These are phyloP conservation scores for Secale cereale DNA, from an alignment of 176 grass and related monocot genomes.

Conservation along the genomic window DNA sequence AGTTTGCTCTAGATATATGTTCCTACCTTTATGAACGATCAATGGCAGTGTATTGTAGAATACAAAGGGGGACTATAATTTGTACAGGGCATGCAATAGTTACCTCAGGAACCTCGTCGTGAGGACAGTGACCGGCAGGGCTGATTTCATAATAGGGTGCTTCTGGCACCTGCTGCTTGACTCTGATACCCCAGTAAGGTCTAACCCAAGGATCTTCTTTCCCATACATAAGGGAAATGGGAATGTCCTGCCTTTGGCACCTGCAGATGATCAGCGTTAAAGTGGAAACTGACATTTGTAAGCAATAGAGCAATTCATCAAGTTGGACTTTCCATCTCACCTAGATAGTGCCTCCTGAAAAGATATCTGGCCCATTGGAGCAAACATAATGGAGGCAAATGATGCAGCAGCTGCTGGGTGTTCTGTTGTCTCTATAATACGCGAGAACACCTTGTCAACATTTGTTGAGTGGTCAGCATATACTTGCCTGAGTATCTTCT, in stretches of 20 bases:
- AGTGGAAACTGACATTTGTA: not conserved
- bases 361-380: constrained; percentile 70
- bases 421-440: constrained; percentile 80
- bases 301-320: not conserved
- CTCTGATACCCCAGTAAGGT: constrained; percentile 81
- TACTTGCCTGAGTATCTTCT: constrained; percentile 87
- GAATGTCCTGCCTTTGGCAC: constrained; percentile 61
- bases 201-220: constrained; percentile 97
- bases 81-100: not conserved
- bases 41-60: not conserved
- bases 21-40: not conserved
- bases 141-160: constrained; percentile 95
- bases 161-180: constrained; percentile 76
- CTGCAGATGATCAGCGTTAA: constrained; percentile 38
- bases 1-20: not conserved
- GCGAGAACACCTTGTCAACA: constrained; percentile 83
- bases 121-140: constrained; percentile 94
- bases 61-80: not conserved
- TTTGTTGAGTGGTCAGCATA: constrained; percentile 90
- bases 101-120: constrained; percentile 99
- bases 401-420: constrained; percentile 94
- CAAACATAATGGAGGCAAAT: constrained; percentile 98
- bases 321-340: constrained; percentile 23
- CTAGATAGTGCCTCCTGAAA: constrained; percentile 70
- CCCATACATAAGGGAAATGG: constrained; percentile 94